phyloP scores from a whole-genome alignment of 2,329 filamentous ascomycete species.

The Pseudogymnoascus sp. region DNA sequence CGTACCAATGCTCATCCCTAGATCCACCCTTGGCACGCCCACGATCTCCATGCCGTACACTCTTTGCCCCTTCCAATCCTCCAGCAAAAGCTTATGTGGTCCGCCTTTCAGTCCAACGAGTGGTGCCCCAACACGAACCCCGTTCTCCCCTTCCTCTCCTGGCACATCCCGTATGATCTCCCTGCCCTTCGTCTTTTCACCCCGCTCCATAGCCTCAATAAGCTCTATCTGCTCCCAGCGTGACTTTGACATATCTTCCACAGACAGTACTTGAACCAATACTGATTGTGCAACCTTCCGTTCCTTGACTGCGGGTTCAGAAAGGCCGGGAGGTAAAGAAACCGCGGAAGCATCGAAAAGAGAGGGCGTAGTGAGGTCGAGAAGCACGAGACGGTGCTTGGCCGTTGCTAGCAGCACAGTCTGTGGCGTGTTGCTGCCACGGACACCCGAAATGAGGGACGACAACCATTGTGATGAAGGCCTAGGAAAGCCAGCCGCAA shows the following conservation, averaged over 20 bases:
- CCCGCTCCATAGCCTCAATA: constrained; percentile 63
- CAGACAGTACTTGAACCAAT: constrained; percentile 72
- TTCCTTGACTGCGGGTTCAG: constrained; percentile 45
- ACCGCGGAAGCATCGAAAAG: constrained; percentile 39
- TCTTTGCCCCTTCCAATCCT: constrained; percentile 65
- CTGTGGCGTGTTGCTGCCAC: constrained; percentile 43
- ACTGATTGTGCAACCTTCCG: constrained; percentile 50
- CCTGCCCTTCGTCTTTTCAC: constrained; percentile 65
- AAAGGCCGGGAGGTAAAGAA: constrained; percentile 49
- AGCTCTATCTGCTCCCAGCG: constrained; percentile 83
- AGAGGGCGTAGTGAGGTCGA: constrained; percentile 60
- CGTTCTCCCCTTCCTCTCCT: constrained; percentile 33
- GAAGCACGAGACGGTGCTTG: constrained; percentile 67
- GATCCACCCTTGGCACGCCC: constrained; percentile 53
- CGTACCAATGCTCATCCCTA: constrained; percentile 65
- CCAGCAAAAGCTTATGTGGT: constrained; percentile 72
- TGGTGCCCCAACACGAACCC: constrained; percentile 6
- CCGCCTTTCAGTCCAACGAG: constrained; percentile 24
- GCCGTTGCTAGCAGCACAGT: constrained; percentile 66
- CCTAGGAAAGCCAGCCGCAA: constrained; percentile 4
- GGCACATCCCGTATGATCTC: constrained; percentile 70
- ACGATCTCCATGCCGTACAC: constrained; percentile 66
- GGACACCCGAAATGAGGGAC: constrained; percentile 44
- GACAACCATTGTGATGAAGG: constrained; percentile 9
- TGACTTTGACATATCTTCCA: constrained; percentile 73